Evolutionary conservation across 2,329 filamentous ascomycete genomes (phyloP), one percentile per base, ranked within the genome.

Genomic region (Cadophora luteo-olivacea): DNA sequence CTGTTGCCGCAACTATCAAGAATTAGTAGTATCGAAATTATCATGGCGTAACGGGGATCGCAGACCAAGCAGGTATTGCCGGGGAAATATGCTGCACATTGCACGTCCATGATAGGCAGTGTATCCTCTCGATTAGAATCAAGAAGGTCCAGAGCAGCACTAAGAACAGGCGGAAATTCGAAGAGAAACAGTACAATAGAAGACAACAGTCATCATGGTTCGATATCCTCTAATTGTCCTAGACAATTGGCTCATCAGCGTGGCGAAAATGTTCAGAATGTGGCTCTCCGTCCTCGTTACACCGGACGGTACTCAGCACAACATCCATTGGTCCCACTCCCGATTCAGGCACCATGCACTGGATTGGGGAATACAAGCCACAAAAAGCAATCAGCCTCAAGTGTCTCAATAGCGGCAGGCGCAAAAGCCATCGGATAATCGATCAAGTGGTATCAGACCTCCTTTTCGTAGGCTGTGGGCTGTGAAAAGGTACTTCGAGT

Each of bases 331-430:
- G 33, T n/a, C 12, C 8, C 7, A 58, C 19, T 24, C 33, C 33
- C 55, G 11, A 58, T 14, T 9, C 55, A 41, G 33, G 55, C n/a
- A 58, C 55, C 33, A 58, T 33, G 32, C 32, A 58, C 33, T 38
- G 33, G 55, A 58, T 33, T 41, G 32, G 55, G 33, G 55, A 58
- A n/a, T 58, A 14, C 8, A 38, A n/a, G 55, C 55, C 55, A 38
- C 8, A 24, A 4, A 14, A n/a, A 22, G 38, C 4, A n/a, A 41
- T 38, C 33, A 58, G 55, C n/a, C 55, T 41, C 55, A 58, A 38
- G 6, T 25, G 6, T 5, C 33, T 32, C 33, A 22, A 58, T 12
- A 24, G 19, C 11, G 33, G 32, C n/a, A 38, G 38, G 55, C 11
- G 12, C 14, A 2, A 24, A 25, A 41, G 55, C 55, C 55, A 58